A percentile compares a stretch with the other conserved stretches of the same genome.
These are phyloP conservation scores for Ananas comosus DNA, from an alignment of 176 grass and related monocot genomes.

Conservation along the genomic window DNA sequence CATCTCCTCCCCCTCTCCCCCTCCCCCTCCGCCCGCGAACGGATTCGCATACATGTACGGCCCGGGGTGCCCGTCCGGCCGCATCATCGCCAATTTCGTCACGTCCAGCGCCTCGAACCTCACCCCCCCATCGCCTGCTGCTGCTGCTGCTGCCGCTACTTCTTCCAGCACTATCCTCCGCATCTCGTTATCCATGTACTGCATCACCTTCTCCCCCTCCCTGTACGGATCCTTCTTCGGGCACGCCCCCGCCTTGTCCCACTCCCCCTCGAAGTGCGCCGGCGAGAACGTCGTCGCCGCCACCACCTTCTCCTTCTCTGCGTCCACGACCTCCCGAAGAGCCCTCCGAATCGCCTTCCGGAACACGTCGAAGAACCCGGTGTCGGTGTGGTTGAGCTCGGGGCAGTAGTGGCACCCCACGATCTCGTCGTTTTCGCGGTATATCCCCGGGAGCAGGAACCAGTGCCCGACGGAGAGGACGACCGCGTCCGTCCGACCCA, in stretches of 20 bases:
- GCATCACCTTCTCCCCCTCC: conserved; percentile 36
- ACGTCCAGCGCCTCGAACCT: conserved; percentile 54
- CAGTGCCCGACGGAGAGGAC: conserved; percentile 76
- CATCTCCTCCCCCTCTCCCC: conserved; percentile 13
- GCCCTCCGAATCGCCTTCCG: conserved; percentile 29
- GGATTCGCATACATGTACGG: conserved; percentile 65
- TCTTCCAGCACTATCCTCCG: conserved; percentile 44
- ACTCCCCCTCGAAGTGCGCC: conserved; percentile 80
- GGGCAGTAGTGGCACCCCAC: conserved; percentile 76
- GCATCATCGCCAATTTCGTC: conserved; percentile 49
- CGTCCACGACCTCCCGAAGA: conserved; percentile 52
- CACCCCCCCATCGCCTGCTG: conserved; percentile 1
- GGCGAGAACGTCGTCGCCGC: conserved; percentile 73
- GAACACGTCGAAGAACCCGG: conserved; percentile 68
- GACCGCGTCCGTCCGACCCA: conserved; percentile 31
- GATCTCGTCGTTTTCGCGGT: conserved; percentile 51
- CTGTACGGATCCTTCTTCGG: conserved; percentile 46
- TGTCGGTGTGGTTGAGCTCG: conserved; percentile 69
- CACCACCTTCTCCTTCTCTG: conserved; percentile 22
- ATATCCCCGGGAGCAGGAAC: conserved; percentile 63
- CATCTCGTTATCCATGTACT: conserved; percentile 58
- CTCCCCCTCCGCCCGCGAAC: conserved; percentile 32
- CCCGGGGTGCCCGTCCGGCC: conserved; percentile 73
- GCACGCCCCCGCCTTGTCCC: conserved; percentile 79
- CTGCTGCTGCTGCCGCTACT: conserved; percentile 35